phyloP scores from a whole-genome alignment of 768 basidiomycete species.

The Russula dissimulans region DNA sequence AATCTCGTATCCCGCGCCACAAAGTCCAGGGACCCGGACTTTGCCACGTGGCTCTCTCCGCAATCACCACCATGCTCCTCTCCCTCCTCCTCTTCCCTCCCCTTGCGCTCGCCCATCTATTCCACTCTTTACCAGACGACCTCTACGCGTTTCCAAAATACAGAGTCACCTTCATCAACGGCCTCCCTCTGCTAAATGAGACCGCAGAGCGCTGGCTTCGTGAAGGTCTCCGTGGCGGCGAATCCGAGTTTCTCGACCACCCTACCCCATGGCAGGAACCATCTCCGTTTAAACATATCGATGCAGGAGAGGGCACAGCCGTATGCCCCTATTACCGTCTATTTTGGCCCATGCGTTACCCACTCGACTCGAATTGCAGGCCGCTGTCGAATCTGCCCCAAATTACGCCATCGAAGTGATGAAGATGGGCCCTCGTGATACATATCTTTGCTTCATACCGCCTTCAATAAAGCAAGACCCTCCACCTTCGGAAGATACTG shows the following conservation, averaged over 20 bases:
- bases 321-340: slow-evolving; percentile 5
- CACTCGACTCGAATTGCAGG: slow-evolving; percentile 1
- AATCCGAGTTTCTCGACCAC: slow-evolving; percentile 67
- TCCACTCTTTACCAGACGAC: slow-evolving; percentile 73
- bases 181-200: slow-evolving; percentile 60
- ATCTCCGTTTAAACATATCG: slow-evolving; percentile 49
- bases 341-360: neutral
- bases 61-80: neutral
- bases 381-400: slow-evolving; percentile 1
- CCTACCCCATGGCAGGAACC: slow-evolving; percentile 34
- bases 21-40: slow-evolving; percentile 19
- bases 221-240: slow-evolving; percentile 64
- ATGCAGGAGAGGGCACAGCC: slow-evolving; percentile 36
- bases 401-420: slow-evolving; percentile 60
- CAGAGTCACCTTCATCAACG: slow-evolving; percentile 69
- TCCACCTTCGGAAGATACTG: slow-evolving; percentile 41
- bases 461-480: slow-evolving; percentile 44
- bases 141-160: slow-evolving; percentile 76
- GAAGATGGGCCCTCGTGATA: slow-evolving; percentile 58
- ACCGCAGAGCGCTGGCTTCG: slow-evolving; percentile 70
- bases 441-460: slow-evolving; percentile 75
- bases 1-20: slow-evolving; percentile 19
- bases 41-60: slow-evolving; percentile 12
- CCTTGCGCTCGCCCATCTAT: slow-evolving; percentile 21
- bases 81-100: neutral